Base-by-base conservation (phyloP, 257 asterid genomes). In the Lavandula angustifolia region DNA sequence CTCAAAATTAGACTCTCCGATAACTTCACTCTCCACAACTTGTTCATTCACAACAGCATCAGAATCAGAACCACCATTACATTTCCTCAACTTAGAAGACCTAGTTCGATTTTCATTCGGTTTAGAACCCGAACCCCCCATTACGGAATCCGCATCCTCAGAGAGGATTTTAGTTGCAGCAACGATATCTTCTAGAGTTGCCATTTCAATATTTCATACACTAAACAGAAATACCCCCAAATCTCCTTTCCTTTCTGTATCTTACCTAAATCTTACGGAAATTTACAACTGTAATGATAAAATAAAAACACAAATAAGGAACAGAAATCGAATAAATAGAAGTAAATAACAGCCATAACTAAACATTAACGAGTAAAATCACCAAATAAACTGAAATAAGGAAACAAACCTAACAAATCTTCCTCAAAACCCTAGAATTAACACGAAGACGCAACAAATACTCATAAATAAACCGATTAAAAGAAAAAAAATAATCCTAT, bases 151-250 rank as follows among this genome's bases (percentile, higher is more conserved):
- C 14, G 71, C n/a, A 51, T 76, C 64, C 46, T 41, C 74, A 4
- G 72, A 64, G n/a, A 70, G 66, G 13, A 64, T 32, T 63, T 71
- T 67, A 8, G 79, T 17, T 40, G 77, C 72, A 37, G 69, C 75
- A 33, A 18, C 77, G 11, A 72, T 58, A 38, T 75, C 80, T 64
- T 71, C 76, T 17, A 64, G 61, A 57, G 70, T 51, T 10, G 60
- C 75, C 80, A 78, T 74, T 67, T 4, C 33, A 16, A 4, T 22
- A 22, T 35, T 34, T 4, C 33, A 16, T 4, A 56, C 32, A 4
- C 43, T 40, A 41, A 43, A 48, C 13, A 48, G 55, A 69, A 66
- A 59, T 38, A 1, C 50, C 74, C 74, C 60, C 47, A 71, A 54
- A 67, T 22, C 31, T 31, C 58, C 22, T 8, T 56, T 17, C 16